Percentiles rank a stretch among this genome's conserved stretches.
These are phyloP conservation scores for Calycina marina DNA, from an alignment of 2,329 filamentous ascomycete species.

Conservation along the genomic window DNA sequence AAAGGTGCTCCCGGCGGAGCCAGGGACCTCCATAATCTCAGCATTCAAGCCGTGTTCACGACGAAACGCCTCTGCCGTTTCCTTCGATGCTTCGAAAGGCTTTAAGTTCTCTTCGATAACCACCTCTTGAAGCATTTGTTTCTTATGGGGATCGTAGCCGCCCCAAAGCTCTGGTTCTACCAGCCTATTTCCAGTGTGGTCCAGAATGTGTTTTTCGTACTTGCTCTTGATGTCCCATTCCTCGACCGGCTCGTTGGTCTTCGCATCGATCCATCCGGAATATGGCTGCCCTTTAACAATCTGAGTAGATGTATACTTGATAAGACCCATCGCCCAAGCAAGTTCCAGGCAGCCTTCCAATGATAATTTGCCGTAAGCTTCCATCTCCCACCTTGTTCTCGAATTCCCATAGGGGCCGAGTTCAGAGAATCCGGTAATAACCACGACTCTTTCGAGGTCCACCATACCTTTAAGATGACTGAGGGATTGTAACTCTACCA, in stretches of 20 bases:
- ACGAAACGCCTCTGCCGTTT: slow-evolving; percentile 90
- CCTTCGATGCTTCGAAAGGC: slow-evolving; percentile 86
- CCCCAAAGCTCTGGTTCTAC: slow-evolving; percentile 92
- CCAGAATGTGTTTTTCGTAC: slow-evolving; percentile 87
- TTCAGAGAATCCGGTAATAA: slow-evolving; percentile 70
- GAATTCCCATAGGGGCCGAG: slow-evolving; percentile 95
- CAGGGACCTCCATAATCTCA: slow-evolving; percentile 55
- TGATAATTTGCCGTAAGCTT: slow-evolving; percentile 85
- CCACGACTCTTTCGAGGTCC: slow-evolving; percentile 5
- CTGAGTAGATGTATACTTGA: slow-evolving; percentile 83
- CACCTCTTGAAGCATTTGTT: slow-evolving; percentile 90
- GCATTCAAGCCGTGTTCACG: slow-evolving; percentile 47
- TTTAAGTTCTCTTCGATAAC: slow-evolving; percentile 92
- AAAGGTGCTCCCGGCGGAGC: neutral
- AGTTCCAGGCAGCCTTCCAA: slow-evolving; percentile 67
- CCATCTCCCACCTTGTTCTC: slow-evolving; percentile 96
- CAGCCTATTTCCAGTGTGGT: slow-evolving; percentile 88
- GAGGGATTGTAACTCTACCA: neutral
- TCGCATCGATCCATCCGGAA: slow-evolving; percentile 86
- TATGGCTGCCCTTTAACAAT: slow-evolving; percentile 77
- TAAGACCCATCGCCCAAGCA: slow-evolving; percentile 66
- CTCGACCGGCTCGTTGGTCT: slow-evolving; percentile 82
- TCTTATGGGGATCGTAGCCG: slow-evolving; percentile 91
- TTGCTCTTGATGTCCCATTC: slow-evolving; percentile 93
- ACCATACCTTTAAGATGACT: slow-evolving; percentile 5